phyloP scores from a whole-genome alignment of 805 yeast species.

The Debaryomyces maramus region DNA sequence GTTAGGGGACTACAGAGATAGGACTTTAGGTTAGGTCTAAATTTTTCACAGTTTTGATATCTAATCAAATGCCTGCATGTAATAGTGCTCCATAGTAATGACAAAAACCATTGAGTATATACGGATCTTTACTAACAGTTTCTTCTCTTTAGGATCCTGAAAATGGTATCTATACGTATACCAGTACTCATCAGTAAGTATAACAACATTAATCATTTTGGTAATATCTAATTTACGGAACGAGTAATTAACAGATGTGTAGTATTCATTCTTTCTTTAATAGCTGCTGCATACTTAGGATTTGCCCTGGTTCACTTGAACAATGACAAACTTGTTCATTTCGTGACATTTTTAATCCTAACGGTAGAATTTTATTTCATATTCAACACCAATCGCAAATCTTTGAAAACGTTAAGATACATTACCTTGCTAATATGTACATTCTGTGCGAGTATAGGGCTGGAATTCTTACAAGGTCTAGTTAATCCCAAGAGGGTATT shows the following conservation, averaged over 20 bases:
- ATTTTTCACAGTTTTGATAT: neutral
- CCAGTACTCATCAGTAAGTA: conserved; percentile 23
- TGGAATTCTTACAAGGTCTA: conserved; percentile 51
- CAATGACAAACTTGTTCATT: conserved; percentile 55
- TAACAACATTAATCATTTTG: neutral
- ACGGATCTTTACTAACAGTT: no score
- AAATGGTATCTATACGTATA: conserved; percentile 18
- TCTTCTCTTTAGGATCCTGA: neutral
- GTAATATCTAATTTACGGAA: neutral
- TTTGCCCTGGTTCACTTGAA: conserved; percentile 47
- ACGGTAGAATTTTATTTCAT: conserved; percentile 50
- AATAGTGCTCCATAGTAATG: neutral
- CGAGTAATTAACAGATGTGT: conserved; percentile 3
- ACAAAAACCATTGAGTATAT: neutral
- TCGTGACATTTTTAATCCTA: conserved; percentile 44
- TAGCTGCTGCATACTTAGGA: conserved; percentile 47
- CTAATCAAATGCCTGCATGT: neutral
- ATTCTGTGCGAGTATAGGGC: conserved; percentile 45
- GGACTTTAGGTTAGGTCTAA: no score
- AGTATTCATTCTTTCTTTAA: conserved; percentile 29
- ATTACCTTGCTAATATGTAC: conserved; percentile 46
- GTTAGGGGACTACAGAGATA: no score
- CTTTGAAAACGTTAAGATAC: conserved; percentile 28
- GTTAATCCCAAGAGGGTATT: conserved; percentile 48
- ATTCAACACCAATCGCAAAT: conserved; percentile 33